Evolutionary conservation across 352 stramenopile species (phyloP).

Genomic region (Globisporangium yorkense): DNA sequence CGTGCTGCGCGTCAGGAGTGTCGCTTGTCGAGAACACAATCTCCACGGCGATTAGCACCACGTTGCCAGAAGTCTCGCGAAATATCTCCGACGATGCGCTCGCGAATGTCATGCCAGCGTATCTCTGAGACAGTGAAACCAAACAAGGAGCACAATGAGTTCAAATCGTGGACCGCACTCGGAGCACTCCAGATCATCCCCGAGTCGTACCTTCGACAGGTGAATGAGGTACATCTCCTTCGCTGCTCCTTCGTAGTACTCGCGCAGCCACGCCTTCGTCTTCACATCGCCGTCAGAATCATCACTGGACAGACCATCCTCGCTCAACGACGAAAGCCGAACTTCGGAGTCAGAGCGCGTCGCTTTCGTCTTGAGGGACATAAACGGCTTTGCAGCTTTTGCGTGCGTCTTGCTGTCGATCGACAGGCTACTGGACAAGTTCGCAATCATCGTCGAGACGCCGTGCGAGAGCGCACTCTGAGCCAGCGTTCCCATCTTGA

Average conservation of each 20-base stretch:
- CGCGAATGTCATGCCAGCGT: constrained; percentile 63
- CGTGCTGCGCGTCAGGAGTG: constrained; percentile 14
- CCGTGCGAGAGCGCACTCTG: constrained; percentile 71
- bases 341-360: constrained; percentile 22
- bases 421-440: constrained; percentile 75
- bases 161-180: background rate
- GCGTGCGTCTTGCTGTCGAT: constrained; percentile 29
- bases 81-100: constrained; percentile 57
- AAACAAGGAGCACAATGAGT: background rate
- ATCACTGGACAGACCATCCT: background rate
- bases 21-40: constrained; percentile 51
- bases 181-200: background rate
- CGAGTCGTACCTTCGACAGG: constrained; percentile 46
- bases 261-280: constrained; percentile 38
- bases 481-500: constrained; percentile 85
- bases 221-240: constrained; percentile 86
- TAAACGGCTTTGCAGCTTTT: constrained; percentile 7
- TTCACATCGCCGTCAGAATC: background rate
- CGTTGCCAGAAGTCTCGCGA: constrained; percentile 49
- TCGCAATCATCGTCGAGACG: constrained; percentile 81
- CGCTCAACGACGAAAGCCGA: constrained; percentile 1
- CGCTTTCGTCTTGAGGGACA: constrained; percentile 22
- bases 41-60: constrained; percentile 78
- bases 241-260: constrained; percentile 72
- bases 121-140: constrained; percentile 27